A percentile compares a stretch with the other conserved stretches of the same genome.
phyloP scores from a whole-genome alignment of 306 rosid species.

The Styphnolobium japonicum region DNA sequence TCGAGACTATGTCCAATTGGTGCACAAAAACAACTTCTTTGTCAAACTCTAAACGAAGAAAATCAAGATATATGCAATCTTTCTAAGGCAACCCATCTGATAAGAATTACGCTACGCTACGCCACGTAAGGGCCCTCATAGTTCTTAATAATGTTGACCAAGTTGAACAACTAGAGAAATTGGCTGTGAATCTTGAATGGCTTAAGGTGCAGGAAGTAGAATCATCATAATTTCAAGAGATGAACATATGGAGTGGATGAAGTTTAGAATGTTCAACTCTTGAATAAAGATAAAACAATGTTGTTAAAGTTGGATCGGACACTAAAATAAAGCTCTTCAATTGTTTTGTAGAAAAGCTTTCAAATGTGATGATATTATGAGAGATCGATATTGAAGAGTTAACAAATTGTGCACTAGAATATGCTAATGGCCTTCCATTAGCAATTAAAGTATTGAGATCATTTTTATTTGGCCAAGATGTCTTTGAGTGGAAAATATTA shows the following conservation, averaged over 20 bases:
- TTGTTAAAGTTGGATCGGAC: too few species aligned
- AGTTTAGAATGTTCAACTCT: background rate
- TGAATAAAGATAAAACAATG: too few species aligned
- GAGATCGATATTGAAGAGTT: background rate
- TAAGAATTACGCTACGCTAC: background rate
- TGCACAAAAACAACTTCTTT: background rate
- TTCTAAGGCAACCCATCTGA: background rate
- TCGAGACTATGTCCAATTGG: background rate
- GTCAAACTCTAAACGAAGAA: background rate
- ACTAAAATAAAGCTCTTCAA: background rate
- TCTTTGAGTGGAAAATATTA: background rate
- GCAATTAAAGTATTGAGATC: conserved; percentile 10
- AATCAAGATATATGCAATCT: background rate
- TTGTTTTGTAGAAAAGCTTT: background rate
- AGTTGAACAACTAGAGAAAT: background rate
- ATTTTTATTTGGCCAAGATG: background rate
- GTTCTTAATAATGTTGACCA: background rate
- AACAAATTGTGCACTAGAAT: background rate
- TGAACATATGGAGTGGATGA: background rate
- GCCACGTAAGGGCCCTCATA: background rate
- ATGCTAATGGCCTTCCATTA: conserved; percentile 2
- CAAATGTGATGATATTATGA: background rate
- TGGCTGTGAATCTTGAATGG: background rate
- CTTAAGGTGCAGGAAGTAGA: background rate
- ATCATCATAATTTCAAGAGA: background rate